These are phyloP conservation scores for Hypholoma sublateritium DNA, from an alignment of 768 basidiomycete genomes.

Conservation along the genomic window DNA sequence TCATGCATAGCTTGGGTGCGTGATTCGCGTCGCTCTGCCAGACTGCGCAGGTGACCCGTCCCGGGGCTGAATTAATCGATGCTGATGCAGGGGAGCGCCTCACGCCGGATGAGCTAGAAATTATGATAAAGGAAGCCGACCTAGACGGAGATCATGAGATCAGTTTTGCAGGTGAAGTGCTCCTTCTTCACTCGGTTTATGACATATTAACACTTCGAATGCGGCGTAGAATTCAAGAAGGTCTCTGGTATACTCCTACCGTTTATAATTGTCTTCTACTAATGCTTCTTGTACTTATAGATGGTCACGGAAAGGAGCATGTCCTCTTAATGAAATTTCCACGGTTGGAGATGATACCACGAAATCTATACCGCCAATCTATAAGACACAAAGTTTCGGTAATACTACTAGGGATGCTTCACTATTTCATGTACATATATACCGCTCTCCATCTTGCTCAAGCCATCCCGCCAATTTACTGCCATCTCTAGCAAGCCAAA, in stretches of 20 bases:
- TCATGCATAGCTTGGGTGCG: slow-evolving; percentile 89
- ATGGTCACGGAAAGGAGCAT: slow-evolving; percentile 7
- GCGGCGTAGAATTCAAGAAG: slow-evolving; percentile 70
- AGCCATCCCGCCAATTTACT: too few relatives aligned
- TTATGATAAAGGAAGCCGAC: slow-evolving; percentile 94
- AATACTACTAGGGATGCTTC: background rate
- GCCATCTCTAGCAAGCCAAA: too few relatives aligned
- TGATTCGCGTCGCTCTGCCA: background rate
- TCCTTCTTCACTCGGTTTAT: background rate
- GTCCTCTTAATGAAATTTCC: background rate
- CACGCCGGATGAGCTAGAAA: slow-evolving; percentile 74
- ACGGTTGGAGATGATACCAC: background rate
- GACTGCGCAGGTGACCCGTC: background rate
- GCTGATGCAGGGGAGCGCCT: slow-evolving; percentile 63
- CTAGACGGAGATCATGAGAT: slow-evolving; percentile 82
- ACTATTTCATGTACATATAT: background rate
- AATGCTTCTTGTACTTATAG: background rate
- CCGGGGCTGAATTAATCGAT: background rate
- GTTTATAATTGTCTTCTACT: background rate
- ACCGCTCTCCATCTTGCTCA: too few relatives aligned
- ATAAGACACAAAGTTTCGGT: background rate
- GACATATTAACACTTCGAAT: background rate
- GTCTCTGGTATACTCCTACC: slow-evolving; percentile 28
- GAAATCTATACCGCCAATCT: background rate
- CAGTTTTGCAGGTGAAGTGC: slow-evolving; percentile 63